Conservation (phyloP, 1,284 basidiomycete species). For the Cryptococcus sp. region DNA sequence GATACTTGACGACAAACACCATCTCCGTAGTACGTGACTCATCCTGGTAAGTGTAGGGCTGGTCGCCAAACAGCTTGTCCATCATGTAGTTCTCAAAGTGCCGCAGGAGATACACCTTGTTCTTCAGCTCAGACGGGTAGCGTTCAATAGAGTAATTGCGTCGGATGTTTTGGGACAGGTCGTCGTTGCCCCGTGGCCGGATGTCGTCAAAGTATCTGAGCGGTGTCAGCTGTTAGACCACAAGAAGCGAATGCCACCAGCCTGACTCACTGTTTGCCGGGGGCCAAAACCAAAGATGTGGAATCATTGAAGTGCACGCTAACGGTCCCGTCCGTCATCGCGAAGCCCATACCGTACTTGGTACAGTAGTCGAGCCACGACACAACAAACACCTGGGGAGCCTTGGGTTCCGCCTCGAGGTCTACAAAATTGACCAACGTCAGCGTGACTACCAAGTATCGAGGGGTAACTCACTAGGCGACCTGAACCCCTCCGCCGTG, state of each 20-base stretch:
- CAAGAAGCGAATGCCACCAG: background rate
- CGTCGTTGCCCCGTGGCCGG: constrained; percentile 26
- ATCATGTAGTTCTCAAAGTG: constrained; percentile 93
- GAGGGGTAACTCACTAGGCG: constrained; percentile 54
- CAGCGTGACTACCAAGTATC: background rate
- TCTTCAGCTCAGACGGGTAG: constrained; percentile 62
- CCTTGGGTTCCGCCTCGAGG: constrained; percentile 52
- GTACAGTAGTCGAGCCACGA: constrained; percentile 98
- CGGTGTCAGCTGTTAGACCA: background rate
- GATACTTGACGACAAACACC: constrained; percentile 92
- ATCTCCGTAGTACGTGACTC: constrained; percentile 67
- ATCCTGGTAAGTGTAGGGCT: constrained; percentile 76
- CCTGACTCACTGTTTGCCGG: constrained; percentile 70
- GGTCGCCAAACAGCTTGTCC: constrained; percentile 74
- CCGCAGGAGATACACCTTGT: constrained; percentile 83
- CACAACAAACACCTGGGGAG: constrained; percentile 84
- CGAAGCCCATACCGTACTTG: constrained; percentile 98
- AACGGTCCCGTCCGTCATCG: constrained; percentile 87
- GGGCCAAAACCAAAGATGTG: constrained; percentile 75
- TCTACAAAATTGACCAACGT: constrained; percentile 11
- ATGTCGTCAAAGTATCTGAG: constrained; percentile 81
- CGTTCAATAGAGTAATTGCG: constrained; percentile 43
- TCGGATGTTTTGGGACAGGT: constrained; percentile 31
- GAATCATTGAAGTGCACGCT: constrained; percentile 97
- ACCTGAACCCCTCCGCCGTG: constrained; percentile 60